Percentiles rank a stretch among this genome's conserved stretches.
These are phyloP conservation scores for Nidula microcarpa DNA, from an alignment of 768 basidiomycete species.

Conservation along the genomic window DNA sequence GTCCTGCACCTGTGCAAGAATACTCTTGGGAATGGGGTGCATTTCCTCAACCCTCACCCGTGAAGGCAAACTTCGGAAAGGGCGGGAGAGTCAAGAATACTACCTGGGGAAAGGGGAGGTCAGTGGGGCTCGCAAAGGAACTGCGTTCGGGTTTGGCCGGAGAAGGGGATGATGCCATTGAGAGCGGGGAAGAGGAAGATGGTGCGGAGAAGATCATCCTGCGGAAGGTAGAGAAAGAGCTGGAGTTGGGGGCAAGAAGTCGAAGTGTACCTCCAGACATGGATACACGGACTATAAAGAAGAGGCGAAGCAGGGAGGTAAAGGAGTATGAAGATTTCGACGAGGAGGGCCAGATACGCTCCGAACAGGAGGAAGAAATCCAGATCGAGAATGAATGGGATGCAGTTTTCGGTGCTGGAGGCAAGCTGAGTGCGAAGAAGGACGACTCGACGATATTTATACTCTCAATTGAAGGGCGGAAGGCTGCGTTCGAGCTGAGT, in stretches of 20 bases:
- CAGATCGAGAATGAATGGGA: constrained; percentile 2
- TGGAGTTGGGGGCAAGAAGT: constrained; percentile 41
- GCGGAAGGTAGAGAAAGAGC: constrained; percentile 11
- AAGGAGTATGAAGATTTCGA: constrained; percentile 29
- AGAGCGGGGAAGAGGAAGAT: constrained; percentile 21
- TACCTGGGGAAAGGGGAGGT: too few relatives aligned
- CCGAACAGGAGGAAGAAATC: constrained; percentile 9
- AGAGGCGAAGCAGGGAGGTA: constrained; percentile 17
- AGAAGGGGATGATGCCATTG: too few relatives aligned
- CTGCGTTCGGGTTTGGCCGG: too few relatives aligned
- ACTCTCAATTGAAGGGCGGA: constrained; percentile 57
- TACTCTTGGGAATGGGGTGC: constrained; percentile 96
- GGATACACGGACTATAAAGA: constrained; percentile 20
- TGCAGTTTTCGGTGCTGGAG: constrained; percentile 43
- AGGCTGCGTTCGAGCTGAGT: constrained; percentile 73
- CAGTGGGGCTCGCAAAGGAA: too few relatives aligned
- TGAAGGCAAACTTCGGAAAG: constrained; percentile 49
- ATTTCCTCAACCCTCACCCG: constrained; percentile 78
- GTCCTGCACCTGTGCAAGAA: constrained; percentile 42
- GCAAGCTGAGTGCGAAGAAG: constrained; percentile 53
- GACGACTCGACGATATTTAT: constrained; percentile 62
- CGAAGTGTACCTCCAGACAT: constrained; percentile 55
- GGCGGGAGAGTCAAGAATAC: constrained; percentile 38
- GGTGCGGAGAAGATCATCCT: constrained; percentile 1
- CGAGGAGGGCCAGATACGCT: constrained; percentile 13